Evolutionary conservation across 257 asterid genomes (phyloP).

Genomic region (Nicotiana tabacum): DNA sequence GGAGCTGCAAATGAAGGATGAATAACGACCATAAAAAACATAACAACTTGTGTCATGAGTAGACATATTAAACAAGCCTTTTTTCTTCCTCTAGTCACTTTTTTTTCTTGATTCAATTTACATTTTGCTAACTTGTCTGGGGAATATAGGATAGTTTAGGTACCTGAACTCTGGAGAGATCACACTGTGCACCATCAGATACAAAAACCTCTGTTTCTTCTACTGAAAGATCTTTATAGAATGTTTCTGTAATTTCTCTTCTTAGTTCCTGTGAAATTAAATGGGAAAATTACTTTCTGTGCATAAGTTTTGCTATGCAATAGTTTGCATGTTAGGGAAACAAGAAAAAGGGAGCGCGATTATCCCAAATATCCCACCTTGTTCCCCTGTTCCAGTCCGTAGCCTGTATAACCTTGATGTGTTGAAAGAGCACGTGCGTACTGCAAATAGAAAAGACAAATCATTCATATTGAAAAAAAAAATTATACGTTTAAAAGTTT

Average conservation of each 20-base stretch:
- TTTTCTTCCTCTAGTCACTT: not conserved
- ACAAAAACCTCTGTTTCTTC: constrained; percentile 63
- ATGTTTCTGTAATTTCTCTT: constrained; percentile 49
- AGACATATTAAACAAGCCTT: not conserved
- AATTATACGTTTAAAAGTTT: not conserved
- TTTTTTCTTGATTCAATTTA: not conserved
- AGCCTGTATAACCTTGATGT: constrained; percentile 66
- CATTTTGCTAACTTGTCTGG: not conserved
- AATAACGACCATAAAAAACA: constrained; percentile 6
- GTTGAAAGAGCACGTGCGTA: constrained; percentile 70
- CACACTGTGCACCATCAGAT: constrained; percentile 89
- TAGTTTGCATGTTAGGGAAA: not conserved
- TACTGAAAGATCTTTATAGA: constrained; percentile 45
- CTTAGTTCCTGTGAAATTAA: constrained; percentile 51
- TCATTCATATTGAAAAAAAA: not conserved
- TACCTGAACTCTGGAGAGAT: constrained; percentile 86
- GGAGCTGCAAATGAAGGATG: constrained; percentile 46
- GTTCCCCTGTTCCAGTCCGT: constrained; percentile 83
- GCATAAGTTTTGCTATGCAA: not conserved
- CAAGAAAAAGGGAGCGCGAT: not conserved
- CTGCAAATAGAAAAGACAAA: constrained; percentile 29
- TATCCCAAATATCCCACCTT: constrained; percentile 25
- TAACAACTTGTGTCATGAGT: not conserved
- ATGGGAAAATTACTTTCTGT: not conserved
- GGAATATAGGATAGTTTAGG: not conserved